Evolutionary conservation across 805 yeast species (phyloP).

Genomic region (Candida tibetensis): DNA sequence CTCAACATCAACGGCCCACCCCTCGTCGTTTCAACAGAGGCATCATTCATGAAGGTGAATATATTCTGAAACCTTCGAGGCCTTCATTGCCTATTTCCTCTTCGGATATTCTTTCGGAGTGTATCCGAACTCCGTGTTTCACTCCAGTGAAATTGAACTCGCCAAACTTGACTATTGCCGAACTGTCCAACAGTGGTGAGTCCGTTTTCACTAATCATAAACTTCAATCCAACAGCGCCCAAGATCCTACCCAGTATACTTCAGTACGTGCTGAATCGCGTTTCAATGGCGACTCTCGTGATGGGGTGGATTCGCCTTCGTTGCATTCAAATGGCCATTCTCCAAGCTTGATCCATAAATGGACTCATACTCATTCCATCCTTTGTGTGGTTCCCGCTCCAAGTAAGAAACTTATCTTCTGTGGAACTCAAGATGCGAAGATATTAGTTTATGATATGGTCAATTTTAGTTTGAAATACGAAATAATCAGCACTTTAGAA

Average conservation of each 20-base stretch:
- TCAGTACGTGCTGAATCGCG: too few species aligned
- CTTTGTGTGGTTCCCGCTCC: slow-evolving; percentile 70
- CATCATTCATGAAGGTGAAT: slow-evolving; percentile 36
- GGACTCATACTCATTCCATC: slow-evolving; percentile 74
- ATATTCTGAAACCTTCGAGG: slow-evolving; percentile 24
- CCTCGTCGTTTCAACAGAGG: slow-evolving; percentile 8
- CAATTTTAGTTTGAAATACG: slow-evolving; percentile 56
- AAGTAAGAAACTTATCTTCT: slow-evolving; percentile 56
- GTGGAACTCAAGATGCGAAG: slow-evolving; percentile 88
- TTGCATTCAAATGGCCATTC: too few species aligned
- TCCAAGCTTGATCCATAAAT: slow-evolving; percentile 48
- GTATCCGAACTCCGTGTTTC: slow-evolving; percentile 9
- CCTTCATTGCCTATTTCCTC: slow-evolving; percentile 27
- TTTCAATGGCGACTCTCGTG: too few species aligned
- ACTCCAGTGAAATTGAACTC: slow-evolving; percentile 24
- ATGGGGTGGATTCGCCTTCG: too few species aligned
- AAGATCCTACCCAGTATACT: too few species aligned
- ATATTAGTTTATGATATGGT: slow-evolving; percentile 67
- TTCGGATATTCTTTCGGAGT: slow-evolving; percentile 10
- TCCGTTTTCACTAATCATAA: too few species aligned
- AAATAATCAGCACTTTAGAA: slow-evolving; percentile 35
- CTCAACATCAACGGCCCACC: not conserved
- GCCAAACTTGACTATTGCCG: slow-evolving; percentile 18
- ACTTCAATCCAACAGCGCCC: too few species aligned
- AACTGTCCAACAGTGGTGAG: slow-evolving; percentile 3